These are phyloP conservation scores for Larix kaempferi DNA, from an alignment of 75 land plant species.

Conservation along the genomic window DNA sequence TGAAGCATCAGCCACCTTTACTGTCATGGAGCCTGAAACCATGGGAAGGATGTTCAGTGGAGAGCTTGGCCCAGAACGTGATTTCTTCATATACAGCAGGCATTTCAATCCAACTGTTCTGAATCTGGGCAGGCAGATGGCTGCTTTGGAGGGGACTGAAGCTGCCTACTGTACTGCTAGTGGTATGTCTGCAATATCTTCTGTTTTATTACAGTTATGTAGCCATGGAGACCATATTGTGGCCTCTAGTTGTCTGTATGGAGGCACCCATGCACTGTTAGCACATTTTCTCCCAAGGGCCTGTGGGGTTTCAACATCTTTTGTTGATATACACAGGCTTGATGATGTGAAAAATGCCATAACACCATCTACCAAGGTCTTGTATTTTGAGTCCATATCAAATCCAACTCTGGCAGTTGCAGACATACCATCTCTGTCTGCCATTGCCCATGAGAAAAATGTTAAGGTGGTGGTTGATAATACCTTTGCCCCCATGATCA, in stretches of 20 bases:
- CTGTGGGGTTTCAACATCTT: constrained; percentile 63
- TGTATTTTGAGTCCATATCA: constrained; percentile 74
- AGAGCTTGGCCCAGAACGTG: constrained; percentile 86
- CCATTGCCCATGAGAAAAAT: constrained; percentile 60
- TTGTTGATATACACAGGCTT: constrained; percentile 52
- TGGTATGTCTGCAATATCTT: constrained; percentile 90
- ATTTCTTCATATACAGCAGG: constrained; percentile 92
- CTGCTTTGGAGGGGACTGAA: constrained; percentile 91
- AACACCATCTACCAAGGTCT: constrained; percentile 55
- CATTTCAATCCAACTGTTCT: constrained; percentile 98
- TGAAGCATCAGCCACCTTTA: constrained; percentile 93
- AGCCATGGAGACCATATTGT: constrained; percentile 74
- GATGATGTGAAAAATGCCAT: constrained; percentile 50
- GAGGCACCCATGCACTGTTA: constrained; percentile 87
- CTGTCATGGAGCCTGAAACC: constrained; percentile 97
- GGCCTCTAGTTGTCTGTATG: constrained; percentile 76
- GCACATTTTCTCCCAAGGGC: constrained; percentile 74
- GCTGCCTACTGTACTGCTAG: constrained; percentile 94
- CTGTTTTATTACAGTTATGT: constrained; percentile 70
- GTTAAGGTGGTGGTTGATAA: constrained; percentile 82
- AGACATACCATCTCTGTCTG: constrained; percentile 58
- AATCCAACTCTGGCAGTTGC: constrained; percentile 84
- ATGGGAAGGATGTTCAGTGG: constrained; percentile 78
- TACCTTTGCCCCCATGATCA: constrained; percentile 84
- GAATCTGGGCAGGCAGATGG: constrained; percentile 75